Conservation (phyloP, 805 yeast species). For the Candida caryicola region DNA sequence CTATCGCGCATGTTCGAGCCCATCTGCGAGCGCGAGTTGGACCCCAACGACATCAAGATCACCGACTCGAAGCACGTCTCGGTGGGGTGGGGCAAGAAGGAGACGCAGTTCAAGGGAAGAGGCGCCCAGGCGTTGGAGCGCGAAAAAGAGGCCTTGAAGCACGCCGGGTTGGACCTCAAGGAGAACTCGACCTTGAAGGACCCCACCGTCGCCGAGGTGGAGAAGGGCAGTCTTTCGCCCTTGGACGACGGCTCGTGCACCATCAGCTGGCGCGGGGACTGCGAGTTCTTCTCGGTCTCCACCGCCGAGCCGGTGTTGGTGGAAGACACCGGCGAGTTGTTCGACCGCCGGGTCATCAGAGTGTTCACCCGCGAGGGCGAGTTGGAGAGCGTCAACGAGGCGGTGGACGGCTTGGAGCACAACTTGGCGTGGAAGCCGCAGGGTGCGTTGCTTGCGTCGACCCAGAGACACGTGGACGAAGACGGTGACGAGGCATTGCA, state of each 20-base stretch:
- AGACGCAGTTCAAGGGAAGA: slow-evolving; percentile 93
- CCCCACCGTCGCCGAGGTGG: slow-evolving; percentile 80
- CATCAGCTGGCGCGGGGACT: slow-evolving; percentile 95
- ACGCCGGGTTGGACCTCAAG: slow-evolving; percentile 67
- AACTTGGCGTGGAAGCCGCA: slow-evolving; percentile 85
- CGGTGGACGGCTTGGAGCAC: slow-evolving; percentile 78
- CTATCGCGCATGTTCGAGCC: slow-evolving; percentile 80
- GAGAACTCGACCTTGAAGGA: slow-evolving; percentile 64
- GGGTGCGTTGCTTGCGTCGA: slow-evolving; percentile 80
- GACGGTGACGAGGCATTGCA: slow-evolving; percentile 48
- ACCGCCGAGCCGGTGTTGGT: slow-evolving; percentile 52
- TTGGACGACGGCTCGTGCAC: slow-evolving; percentile 49
- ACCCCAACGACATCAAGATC: slow-evolving; percentile 56
- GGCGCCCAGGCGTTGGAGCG: slow-evolving; percentile 83
- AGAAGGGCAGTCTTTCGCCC: slow-evolving; percentile 59
- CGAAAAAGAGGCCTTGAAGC: slow-evolving; percentile 52
- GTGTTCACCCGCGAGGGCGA: slow-evolving; percentile 79
- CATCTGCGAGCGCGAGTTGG: slow-evolving; percentile 59
- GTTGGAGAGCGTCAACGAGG: slow-evolving; percentile 81
- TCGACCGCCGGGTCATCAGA: slow-evolving; percentile 71
- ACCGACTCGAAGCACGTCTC: slow-evolving; percentile 77
- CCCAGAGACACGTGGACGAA: slow-evolving; percentile 61
- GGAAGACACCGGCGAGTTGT: slow-evolving; percentile 35
- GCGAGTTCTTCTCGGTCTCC: slow-evolving; percentile 74
- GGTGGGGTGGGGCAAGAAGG: slow-evolving; percentile 98